These are phyloP conservation scores for Tremellales sp. DNA, from an alignment of 1,284 basidiomycete genomes.

Conservation along the genomic window DNA sequence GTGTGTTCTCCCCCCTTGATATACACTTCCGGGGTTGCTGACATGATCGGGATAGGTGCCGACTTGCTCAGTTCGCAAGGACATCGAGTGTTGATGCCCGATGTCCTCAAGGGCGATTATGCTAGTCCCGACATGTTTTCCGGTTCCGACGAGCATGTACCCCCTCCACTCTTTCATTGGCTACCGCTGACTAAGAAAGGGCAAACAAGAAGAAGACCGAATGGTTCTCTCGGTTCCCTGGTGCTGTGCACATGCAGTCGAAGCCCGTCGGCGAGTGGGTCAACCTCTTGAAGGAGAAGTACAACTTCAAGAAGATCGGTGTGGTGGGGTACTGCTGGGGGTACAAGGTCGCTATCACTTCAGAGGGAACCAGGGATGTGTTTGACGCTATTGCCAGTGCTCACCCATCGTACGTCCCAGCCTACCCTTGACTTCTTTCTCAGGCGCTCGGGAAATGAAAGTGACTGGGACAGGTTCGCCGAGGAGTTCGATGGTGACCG, in stretches of 20 bases:
- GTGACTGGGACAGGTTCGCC: slow-evolving; percentile 44
- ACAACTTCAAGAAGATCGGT: slow-evolving; percentile 38
- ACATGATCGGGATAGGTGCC: slow-evolving; percentile 35
- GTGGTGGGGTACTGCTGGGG: slow-evolving; percentile 50
- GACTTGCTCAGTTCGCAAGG: slow-evolving; percentile 46
- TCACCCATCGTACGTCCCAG: slow-evolving; percentile 43
- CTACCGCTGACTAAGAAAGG: slow-evolving; percentile 1
- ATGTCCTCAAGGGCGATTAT: slow-evolving; percentile 48
- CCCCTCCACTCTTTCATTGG: not conserved
- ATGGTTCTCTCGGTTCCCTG: slow-evolving; percentile 40
- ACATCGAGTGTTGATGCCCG: slow-evolving; percentile 50
- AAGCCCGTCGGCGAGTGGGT: slow-evolving; percentile 36
- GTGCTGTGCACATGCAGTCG: slow-evolving; percentile 30
- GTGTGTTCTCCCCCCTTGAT: slow-evolving; percentile 21
- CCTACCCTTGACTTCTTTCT: not conserved
- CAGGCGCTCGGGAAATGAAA: not conserved
- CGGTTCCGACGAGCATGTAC: slow-evolving; percentile 23
- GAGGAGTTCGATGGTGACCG: slow-evolving; percentile 43
- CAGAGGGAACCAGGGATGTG: slow-evolving; percentile 15
- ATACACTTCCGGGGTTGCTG: not conserved
- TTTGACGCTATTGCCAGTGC: slow-evolving; percentile 33
- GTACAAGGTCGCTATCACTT: slow-evolving; percentile 32
- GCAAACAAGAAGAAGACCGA: slow-evolving; percentile 24
- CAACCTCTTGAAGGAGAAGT: slow-evolving; percentile 36
- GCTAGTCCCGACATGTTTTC: slow-evolving; percentile 43